Percentiles rank a stretch among this genome's conserved stretches.
Evolutionary conservation across 2,329 filamentous ascomycete genomes (phyloP).

Genomic region (Aureobasidium sp.): DNA sequence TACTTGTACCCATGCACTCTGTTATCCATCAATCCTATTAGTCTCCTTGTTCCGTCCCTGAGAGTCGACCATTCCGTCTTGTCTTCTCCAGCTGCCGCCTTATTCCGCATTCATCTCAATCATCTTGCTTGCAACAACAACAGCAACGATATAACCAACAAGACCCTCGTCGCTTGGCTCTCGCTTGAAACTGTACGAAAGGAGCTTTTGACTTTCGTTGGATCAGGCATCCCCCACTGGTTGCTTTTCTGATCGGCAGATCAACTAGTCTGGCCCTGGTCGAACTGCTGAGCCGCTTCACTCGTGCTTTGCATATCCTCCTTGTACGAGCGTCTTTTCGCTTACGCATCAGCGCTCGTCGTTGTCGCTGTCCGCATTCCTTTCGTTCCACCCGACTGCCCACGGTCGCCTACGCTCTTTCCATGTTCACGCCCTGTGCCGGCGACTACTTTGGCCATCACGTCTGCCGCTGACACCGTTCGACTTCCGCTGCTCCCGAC

Average conservation of each 20-base stretch:
- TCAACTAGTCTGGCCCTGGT: not conserved
- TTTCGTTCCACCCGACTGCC: not conserved
- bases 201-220: not conserved
- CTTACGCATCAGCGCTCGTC: not conserved
- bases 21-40: not conserved
- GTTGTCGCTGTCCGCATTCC: not conserved
- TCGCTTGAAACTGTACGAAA: not conserved
- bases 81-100: not conserved
- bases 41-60: not conserved
- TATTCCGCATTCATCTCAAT: not conserved
- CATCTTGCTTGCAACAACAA: not conserved
- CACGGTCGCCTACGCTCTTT: not conserved
- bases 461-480: not conserved
- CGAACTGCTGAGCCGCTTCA: not conserved
- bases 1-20: not conserved
- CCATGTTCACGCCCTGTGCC: slow-evolving; percentile 11
- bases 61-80: not conserved
- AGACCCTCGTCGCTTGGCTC: not conserved
- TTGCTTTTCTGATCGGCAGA: slow-evolving; percentile 12
- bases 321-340: not conserved
- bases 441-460: slow-evolving; percentile 8
- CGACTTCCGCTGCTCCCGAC: too few relatives aligned
- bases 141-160: not conserved
- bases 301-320: not conserved
- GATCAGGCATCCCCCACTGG: not conserved